phyloP scores from a whole-genome alignment of 2,329 filamentous ascomycete genomes.

The Aspergillus novoparasiticus region DNA sequence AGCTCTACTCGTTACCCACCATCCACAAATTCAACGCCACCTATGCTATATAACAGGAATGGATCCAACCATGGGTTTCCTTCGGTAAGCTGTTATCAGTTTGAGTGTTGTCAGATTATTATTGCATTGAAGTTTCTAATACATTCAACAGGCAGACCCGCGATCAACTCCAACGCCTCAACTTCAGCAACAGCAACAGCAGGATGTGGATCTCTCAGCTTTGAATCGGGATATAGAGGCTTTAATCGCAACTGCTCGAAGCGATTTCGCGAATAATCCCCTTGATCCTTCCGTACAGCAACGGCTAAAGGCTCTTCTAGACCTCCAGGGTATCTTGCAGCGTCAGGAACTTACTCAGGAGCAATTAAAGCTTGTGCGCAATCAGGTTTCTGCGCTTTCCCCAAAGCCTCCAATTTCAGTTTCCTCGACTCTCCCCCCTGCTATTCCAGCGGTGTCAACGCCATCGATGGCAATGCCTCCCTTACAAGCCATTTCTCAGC shows the following conservation, averaged over 20 bases:
- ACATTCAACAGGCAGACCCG: slow-evolving; percentile 19
- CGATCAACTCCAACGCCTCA: slow-evolving; percentile 33
- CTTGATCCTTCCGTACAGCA: slow-evolving; percentile 75
- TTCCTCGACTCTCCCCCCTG: slow-evolving; percentile 19
- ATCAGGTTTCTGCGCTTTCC: slow-evolving; percentile 77
- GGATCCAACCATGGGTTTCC: slow-evolving; percentile 31
- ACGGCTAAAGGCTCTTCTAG: slow-evolving; percentile 80
- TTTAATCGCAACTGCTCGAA: slow-evolving; percentile 72
- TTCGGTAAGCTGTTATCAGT: slow-evolving; percentile 19
- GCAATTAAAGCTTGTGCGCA: slow-evolving; percentile 80
- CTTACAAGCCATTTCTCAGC: slow-evolving; percentile 36
- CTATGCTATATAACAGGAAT: slow-evolving; percentile 32
- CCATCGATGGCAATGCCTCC: slow-evolving; percentile 47
- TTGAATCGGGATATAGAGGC: slow-evolving; percentile 82
- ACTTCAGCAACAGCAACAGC: slow-evolving; percentile 37
- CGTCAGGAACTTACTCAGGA: slow-evolving; percentile 76
- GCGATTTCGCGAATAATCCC: slow-evolving; percentile 73
- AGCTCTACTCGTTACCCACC: slow-evolving; percentile 45
- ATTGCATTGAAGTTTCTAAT: slow-evolving; percentile 8
- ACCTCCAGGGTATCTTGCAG: slow-evolving; percentile 79
- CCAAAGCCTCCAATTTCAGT: slow-evolving; percentile 39
- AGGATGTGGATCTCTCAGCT: slow-evolving; percentile 62
- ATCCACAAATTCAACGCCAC: slow-evolving; percentile 23
- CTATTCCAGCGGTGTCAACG: slow-evolving; percentile 33
- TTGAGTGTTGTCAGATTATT: not conserved